These are phyloP conservation scores for Acacia crassicarpa DNA, from an alignment of 306 rosid genomes.

Conservation along the genomic window DNA sequence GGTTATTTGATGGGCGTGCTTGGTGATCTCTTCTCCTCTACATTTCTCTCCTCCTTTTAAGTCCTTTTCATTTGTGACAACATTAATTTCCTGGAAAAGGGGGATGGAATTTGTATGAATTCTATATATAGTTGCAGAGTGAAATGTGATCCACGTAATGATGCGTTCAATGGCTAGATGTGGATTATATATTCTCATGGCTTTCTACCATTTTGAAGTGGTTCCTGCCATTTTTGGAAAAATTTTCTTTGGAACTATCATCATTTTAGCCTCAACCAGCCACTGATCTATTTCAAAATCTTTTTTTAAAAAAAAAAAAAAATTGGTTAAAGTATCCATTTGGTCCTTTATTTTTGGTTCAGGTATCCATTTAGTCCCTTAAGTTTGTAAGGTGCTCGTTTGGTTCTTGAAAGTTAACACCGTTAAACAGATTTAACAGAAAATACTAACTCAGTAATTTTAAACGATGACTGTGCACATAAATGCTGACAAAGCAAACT, in stretches of 20 bases:
- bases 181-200: neutral
- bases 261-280: neutral
- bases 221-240: neutral
- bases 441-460: too few species aligned
- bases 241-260: too few species aligned
- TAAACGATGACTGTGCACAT: too few species aligned
- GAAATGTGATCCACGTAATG: neutral
- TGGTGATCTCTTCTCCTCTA: neutral
- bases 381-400: too few species aligned
- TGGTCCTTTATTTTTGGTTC: too few species aligned
- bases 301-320: too few species aligned
- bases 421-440: too few species aligned
- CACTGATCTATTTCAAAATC: neutral
- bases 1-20: neutral
- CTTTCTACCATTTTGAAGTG: neutral
- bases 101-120: neutral
- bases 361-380: too few species aligned
- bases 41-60: neutral
- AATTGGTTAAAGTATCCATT: too few species aligned
- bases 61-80: neutral
- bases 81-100: neutral
- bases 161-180: neutral
- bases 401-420: too few species aligned
- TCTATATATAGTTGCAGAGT: neutral
- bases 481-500: too few species aligned